phyloP scores from a whole-genome alignment of 192 early-diverging fungal genomes.

The Coemansia sp. region DNA sequence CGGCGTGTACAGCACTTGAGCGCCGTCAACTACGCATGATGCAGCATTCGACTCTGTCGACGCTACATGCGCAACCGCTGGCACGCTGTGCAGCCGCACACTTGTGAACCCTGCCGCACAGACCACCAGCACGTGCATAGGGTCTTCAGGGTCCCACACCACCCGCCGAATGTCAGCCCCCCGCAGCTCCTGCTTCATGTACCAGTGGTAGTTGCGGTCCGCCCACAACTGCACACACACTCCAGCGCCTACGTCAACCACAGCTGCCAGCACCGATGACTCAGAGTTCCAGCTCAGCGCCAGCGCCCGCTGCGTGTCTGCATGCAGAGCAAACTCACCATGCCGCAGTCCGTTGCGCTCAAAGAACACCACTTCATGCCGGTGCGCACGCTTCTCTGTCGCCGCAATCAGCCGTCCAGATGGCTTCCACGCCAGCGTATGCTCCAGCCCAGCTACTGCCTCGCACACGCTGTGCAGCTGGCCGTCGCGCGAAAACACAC shows the following conservation, averaged over 20 bases:
- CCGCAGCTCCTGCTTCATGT: constrained; percentile 84
- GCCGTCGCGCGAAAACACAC: constrained; percentile 85
- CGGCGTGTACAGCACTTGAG: constrained; percentile 45
- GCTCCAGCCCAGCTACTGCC: constrained; percentile 69
- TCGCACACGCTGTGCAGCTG: constrained; percentile 81
- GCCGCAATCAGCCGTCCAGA: constrained; percentile 66
- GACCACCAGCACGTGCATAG: constrained; percentile 64
- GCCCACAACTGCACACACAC: constrained; percentile 83
- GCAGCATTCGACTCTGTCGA: constrained; percentile 37
- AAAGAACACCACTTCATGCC: constrained; percentile 89
- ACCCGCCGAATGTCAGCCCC: constrained; percentile 53
- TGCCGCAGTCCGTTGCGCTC: constrained; percentile 94
- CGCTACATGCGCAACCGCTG: constrained; percentile 21
- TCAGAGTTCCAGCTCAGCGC: constrained; percentile 78
- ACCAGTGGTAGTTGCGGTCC: constrained; percentile 95
- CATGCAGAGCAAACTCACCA: constrained; percentile 82
- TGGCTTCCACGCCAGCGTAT: constrained; percentile 84
- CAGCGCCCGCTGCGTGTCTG: constrained; percentile 39
- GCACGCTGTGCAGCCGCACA: constrained; percentile 20
- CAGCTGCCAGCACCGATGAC: constrained; percentile 81
- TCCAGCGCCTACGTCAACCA: constrained; percentile 45
- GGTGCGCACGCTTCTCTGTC: constrained; percentile 71
- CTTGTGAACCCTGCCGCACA: constrained; percentile 8
- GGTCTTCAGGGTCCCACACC: constrained; percentile 79
- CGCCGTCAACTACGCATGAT: constrained; percentile 79